Base-by-base conservation (phyloP, 2,329 filamentous ascomycete species). In the Exophiala sideris region DNA sequence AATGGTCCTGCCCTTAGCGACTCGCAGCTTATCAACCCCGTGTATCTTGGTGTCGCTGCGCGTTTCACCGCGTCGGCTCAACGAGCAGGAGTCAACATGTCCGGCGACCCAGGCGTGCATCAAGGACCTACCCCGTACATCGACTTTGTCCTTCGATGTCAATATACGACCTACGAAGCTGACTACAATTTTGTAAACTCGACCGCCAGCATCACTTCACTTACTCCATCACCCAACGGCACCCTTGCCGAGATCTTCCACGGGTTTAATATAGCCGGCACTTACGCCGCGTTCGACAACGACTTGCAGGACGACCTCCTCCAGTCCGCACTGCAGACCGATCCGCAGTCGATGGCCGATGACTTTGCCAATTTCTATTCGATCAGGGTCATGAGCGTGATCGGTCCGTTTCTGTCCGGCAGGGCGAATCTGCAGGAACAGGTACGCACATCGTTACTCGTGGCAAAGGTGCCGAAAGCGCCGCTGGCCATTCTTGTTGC, bases 161-260 rank as follows among this genome's bases (percentile, higher is more conserved):
- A 50, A 45, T 56, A 61, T 33, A 58, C 58, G 5, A 57, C 60
- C 9, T 63, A 62, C 45, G 32, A 48, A 11, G 56, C 57, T 40
- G 50, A 59, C 40, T 63, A 63, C 50, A 58, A 14, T n/a, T 62
- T 55, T 53, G 51, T 57, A 18, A 62, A 62, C 16, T 56, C 52
- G n/a, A 52, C 48, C 3, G 50, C 59, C 3, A 32, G 47, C 21
- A 48, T 57, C 44, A 48, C 54, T 38, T 44, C 33, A 34, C 54
- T 59, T 2, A 55, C 44, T 5, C 40, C 49, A 20, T 60, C 56
- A 1, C 51, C 55, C 3, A 62, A 63, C 39, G 61, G 61, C 11
- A 61, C 61, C 10, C 36, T 63, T 6, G 44, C 59, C 14, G 60
- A 63, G 35, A 56, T 63, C 14, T 63, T 60, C 48, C 60, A 62